Evolutionary conservation across 345 rosid genomes (phyloP).

Genomic region (Eucalyptus paniculata): DNA sequence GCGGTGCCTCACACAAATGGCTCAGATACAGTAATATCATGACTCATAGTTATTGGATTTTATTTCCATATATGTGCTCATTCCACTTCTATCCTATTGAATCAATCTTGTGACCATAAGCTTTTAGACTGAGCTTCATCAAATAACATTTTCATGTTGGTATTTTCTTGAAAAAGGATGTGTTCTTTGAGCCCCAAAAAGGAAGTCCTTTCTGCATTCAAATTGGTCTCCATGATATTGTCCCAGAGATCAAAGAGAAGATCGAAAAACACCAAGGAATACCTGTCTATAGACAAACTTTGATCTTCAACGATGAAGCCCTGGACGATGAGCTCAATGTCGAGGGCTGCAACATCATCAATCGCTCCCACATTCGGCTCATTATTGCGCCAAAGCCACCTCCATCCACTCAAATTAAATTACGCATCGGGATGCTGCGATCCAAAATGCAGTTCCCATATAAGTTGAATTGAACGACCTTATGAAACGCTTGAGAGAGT

Average conservation of each 20-base stretch:
- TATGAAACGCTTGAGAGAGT: conserved; percentile 20
- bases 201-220: conserved; percentile 10
- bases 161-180: conserved; percentile 2
- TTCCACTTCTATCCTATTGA: not conserved
- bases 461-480: conserved; percentile 21
- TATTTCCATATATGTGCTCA: not conserved
- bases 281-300: conserved; percentile 7
- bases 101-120: not conserved
- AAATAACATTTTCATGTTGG: not conserved
- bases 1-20: not conserved
- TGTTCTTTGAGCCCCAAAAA: conserved; percentile 5
- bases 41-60: not conserved
- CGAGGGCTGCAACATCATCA: conserved; percentile 4
- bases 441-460: not conserved
- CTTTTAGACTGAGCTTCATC: not conserved
- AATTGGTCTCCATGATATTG: conserved; percentile 14
- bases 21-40: not conserved
- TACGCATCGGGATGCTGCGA: conserved; percentile 14
- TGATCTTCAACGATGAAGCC: conserved; percentile 11
- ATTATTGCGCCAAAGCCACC: not conserved
- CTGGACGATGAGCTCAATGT: conserved; percentile 8
- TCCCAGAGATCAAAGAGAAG: conserved; percentile 20
- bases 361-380: conserved; percentile 9
- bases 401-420: conserved; percentile 1
- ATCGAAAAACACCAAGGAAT: conserved; percentile 6